Evolutionary conservation across 352 stramenopile genomes (phyloP).

Genomic region (Phytopythium litorale): DNA sequence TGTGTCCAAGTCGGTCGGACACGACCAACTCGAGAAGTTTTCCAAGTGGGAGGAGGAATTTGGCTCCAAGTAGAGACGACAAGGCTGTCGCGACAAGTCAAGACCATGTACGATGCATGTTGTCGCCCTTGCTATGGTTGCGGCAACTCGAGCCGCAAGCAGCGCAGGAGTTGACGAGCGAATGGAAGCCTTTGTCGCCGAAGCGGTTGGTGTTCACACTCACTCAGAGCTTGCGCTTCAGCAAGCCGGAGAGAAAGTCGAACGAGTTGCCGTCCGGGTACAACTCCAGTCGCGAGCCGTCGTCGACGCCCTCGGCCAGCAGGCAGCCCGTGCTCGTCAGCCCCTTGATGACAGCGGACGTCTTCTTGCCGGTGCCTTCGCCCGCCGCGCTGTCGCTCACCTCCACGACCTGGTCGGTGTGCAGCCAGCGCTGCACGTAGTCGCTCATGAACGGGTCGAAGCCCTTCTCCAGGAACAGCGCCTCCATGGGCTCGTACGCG

Average conservation of each 20-base stretch:
- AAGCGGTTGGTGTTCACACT: not conserved
- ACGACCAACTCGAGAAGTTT: conserved; percentile 73
- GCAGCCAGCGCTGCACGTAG: conserved; percentile 83
- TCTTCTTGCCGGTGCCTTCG: conserved; percentile 36
- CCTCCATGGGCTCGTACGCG: conserved; percentile 83
- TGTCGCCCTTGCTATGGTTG: not conserved
- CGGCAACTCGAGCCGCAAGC: not conserved
- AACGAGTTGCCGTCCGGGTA: conserved; percentile 90
- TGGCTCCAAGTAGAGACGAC: conserved; percentile 61
- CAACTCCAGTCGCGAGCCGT: conserved; percentile 71
- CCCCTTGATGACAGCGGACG: conserved; percentile 68
- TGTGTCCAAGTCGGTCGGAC: conserved; percentile 79
- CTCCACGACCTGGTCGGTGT: conserved; percentile 82
- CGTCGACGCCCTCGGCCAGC: conserved; percentile 42
- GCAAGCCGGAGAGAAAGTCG: conserved; percentile 81
- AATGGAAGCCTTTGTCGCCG: not conserved
- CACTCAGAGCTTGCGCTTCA: conserved; percentile 80
- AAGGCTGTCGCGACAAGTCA: not conserved
- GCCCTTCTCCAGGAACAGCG: conserved; percentile 70
- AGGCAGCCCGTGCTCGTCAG: conserved; percentile 79
- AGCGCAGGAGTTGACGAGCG: not conserved
- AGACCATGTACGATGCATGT: conserved; percentile 7
- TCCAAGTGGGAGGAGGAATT: conserved; percentile 79
- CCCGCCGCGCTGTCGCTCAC: conserved; percentile 39
- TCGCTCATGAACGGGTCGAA: conserved; percentile 84